These are phyloP conservation scores for Entomortierella chlamydospora DNA, from an alignment of 192 early-diverging fungal species.

Conservation along the genomic window DNA sequence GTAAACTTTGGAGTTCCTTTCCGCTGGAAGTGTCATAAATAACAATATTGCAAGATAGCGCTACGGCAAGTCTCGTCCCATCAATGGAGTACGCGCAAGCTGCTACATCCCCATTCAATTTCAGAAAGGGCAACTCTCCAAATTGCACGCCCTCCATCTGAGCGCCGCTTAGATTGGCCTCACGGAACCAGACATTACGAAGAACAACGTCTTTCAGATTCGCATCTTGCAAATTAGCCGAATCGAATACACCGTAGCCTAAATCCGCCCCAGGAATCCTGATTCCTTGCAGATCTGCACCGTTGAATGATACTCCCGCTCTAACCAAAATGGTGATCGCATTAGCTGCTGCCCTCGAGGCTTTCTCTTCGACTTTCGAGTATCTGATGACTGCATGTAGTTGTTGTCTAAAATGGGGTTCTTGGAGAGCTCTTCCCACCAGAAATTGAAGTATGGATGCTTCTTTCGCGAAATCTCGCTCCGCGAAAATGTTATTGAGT, in stretches of 20 bases:
- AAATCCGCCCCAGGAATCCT: background rate
- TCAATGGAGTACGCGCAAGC: background rate
- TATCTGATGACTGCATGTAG: background rate
- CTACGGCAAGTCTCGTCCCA: background rate
- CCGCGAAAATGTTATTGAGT: background rate
- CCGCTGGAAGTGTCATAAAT: too few species aligned
- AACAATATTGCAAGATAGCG: too few species aligned
- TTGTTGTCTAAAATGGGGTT: background rate
- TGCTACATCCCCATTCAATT: background rate
- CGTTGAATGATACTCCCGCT: background rate
- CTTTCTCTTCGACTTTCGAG: background rate
- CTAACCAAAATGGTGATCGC: background rate
- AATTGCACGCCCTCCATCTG: constrained; percentile 1
- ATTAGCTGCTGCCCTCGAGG: background rate
- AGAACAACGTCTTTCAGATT: background rate
- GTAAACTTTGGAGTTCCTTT: too few species aligned
- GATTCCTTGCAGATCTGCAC: constrained; percentile 1
- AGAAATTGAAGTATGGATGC: background rate
- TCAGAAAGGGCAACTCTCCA: background rate
- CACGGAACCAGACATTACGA: background rate
- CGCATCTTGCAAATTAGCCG: background rate
- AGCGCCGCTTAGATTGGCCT: constrained; percentile 1
- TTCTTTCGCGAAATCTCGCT: background rate
- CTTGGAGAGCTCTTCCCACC: background rate
- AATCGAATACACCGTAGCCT: background rate